Percentiles rank a stretch among this genome's conserved stretches.
Evolutionary conservation across 331 rosid species (phyloP).

Genomic region (Rosa hybrid): DNA sequence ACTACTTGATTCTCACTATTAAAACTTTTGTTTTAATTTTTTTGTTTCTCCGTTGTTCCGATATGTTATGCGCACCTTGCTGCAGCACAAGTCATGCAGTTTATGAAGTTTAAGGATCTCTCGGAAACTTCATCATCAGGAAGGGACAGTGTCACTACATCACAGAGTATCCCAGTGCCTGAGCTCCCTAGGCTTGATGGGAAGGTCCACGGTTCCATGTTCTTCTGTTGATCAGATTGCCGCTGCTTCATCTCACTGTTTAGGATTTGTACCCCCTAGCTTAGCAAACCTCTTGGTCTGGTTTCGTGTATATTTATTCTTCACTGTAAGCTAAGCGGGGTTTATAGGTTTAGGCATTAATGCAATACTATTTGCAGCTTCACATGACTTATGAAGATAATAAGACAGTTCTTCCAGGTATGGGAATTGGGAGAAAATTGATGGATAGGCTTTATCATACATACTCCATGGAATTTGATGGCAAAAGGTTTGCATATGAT

Average conservation of each 20-base stretch:
- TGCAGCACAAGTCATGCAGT: constrained; percentile 73
- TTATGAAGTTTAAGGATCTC: constrained; percentile 72
- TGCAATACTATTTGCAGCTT: constrained; percentile 51
- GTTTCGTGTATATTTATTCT: background rate
- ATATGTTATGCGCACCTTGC: constrained; percentile 59
- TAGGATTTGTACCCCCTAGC: too few relatives aligned
- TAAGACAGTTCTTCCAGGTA: constrained; percentile 41
- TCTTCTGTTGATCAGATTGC: constrained; percentile 64
- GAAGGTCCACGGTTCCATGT: constrained; percentile 62
- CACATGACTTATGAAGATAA: constrained; percentile 61
- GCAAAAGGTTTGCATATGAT: constrained; percentile 69
- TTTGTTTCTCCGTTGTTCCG: background rate
- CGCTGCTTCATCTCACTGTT: constrained; percentile 3
- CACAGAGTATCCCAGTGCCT: constrained; percentile 45
- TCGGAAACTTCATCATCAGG: constrained; percentile 58
- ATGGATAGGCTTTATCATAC: constrained; percentile 67
- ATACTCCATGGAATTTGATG: constrained; percentile 61
- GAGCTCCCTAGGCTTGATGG: constrained; percentile 72
- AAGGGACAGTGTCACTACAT: constrained; percentile 24
- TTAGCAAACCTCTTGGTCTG: background rate
- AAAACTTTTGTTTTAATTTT: background rate
- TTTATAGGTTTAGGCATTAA: constrained; percentile 7
- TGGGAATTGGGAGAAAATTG: constrained; percentile 71
- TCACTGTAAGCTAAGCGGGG: background rate
- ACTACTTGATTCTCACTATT: background rate